A percentile compares a stretch with the other conserved stretches of the same genome.
Conservation (phyloP, 2,329 filamentous ascomycete genomes). For the Trichoderma asperellum region DNA sequence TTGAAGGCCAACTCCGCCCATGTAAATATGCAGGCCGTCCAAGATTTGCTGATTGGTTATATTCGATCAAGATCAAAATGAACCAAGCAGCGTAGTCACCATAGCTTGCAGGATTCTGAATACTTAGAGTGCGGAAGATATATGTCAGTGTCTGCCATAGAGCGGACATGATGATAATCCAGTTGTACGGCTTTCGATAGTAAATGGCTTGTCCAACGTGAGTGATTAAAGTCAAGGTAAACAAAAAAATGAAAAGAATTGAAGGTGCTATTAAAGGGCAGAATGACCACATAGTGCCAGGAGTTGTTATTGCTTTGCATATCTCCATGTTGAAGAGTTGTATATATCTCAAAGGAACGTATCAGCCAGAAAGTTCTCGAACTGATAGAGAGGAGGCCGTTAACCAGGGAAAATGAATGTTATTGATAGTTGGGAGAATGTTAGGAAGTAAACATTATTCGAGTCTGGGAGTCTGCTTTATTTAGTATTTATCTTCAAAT, state of each 20-base stretch:
- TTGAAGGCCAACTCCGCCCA: constrained; percentile 2
- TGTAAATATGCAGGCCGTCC: background rate
- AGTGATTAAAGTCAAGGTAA: background rate
- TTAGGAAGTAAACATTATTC: too few species aligned
- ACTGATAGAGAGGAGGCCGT: too few species aligned
- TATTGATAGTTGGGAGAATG: too few species aligned
- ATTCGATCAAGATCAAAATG: background rate
- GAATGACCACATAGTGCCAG: background rate
- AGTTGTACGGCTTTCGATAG: background rate
- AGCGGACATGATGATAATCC: constrained; percentile 4
- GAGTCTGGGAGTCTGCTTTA: too few species aligned
- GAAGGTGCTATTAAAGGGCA: background rate
- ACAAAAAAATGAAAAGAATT: background rate
- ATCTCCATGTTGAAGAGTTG: background rate
- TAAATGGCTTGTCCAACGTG: background rate
- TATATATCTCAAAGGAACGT: background rate
- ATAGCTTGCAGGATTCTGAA: background rate
- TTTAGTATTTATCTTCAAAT: too few species aligned
- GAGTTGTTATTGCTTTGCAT: background rate
- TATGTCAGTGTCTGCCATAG: background rate
- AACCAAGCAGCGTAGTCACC: constrained; percentile 1
- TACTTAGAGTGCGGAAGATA: background rate
- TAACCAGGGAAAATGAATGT: too few species aligned
- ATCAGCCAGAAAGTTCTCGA: too few species aligned
- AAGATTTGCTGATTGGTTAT: background rate